Percentiles rank a stretch among this genome's conserved stretches.
These are phyloP conservation scores for Phytophthora brassicae DNA, from an alignment of 352 stramenopile species.

Conservation along the genomic window DNA sequence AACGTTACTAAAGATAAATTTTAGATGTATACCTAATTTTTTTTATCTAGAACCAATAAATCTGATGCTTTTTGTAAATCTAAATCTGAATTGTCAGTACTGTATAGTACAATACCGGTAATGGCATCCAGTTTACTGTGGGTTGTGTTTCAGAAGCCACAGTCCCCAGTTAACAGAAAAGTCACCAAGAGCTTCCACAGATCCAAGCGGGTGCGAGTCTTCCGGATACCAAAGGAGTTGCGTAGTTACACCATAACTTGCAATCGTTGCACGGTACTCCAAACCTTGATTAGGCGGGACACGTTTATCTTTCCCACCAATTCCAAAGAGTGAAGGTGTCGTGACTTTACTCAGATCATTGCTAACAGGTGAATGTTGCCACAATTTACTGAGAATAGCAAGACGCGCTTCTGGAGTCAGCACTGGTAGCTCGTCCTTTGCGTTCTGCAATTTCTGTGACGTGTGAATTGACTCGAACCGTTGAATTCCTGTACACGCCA, in stretches of 20 bases:
- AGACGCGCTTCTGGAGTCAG: slow-evolving; percentile 50
- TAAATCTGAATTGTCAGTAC: too few species aligned
- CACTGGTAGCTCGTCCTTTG: slow-evolving; percentile 28
- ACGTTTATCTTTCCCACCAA: slow-evolving; percentile 91
- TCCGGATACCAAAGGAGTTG: slow-evolving; percentile 75
- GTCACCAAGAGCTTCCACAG: slow-evolving; percentile 64
- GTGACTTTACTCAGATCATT: slow-evolving; percentile 85
- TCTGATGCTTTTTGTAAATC: too few species aligned
- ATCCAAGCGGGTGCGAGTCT: slow-evolving; percentile 69
- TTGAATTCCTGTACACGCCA: slow-evolving; percentile 83
- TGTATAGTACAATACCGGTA: too few species aligned
- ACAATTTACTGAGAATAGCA: slow-evolving; percentile 80
- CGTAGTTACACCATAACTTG: slow-evolving; percentile 49
- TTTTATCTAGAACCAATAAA: too few species aligned
- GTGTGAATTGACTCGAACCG: slow-evolving; percentile 88
- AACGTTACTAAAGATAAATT: too few species aligned
- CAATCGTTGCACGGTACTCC: slow-evolving; percentile 91
- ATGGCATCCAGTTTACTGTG: slow-evolving; percentile 17
- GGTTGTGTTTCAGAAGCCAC: slow-evolving; percentile 69
- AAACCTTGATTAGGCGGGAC: slow-evolving; percentile 92
- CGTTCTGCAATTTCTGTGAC: slow-evolving; percentile 48
- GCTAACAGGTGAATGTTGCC: slow-evolving; percentile 85
- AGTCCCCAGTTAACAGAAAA: slow-evolving; percentile 79
- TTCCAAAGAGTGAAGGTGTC: slow-evolving; percentile 90
- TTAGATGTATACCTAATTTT: too few species aligned